Percentiles rank a stretch among this genome's conserved stretches.
These are phyloP conservation scores for Hansfordia pulvinata DNA, from an alignment of 2,329 filamentous ascomycete species.

Conservation along the genomic window DNA sequence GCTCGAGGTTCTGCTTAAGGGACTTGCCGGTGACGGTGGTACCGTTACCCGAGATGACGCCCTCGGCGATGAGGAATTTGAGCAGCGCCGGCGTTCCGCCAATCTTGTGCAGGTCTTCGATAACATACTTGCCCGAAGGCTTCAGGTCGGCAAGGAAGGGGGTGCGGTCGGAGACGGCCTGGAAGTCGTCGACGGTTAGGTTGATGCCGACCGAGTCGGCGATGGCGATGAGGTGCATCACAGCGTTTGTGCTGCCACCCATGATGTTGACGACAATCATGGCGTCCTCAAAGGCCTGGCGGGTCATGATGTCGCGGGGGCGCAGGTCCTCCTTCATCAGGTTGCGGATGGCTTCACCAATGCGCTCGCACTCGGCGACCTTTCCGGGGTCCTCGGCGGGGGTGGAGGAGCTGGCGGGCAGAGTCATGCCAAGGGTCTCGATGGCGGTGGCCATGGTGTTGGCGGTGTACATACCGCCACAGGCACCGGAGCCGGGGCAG, in stretches of 20 bases:
- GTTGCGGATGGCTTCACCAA: conserved; percentile 62
- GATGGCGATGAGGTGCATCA: conserved; percentile 74
- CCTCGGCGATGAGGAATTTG: conserved; percentile 75
- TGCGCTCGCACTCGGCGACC: conserved; percentile 55
- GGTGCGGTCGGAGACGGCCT: conserved; percentile 63
- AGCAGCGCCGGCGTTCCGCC: conserved; percentile 79
- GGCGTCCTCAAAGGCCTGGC: conserved; percentile 71
- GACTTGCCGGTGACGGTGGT: conserved; percentile 85
- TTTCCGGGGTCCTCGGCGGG: conserved; percentile 64
- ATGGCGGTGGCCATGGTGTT: conserved; percentile 68
- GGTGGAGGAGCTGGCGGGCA: conserved; percentile 72
- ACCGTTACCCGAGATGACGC: conserved; percentile 66
- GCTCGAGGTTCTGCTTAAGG: conserved; percentile 69
- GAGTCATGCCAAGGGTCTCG: conserved; percentile 61
- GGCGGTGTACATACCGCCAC: conserved; percentile 75
- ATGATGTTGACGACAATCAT: conserved; percentile 76
- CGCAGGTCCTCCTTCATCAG: conserved; percentile 65
- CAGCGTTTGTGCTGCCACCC: conserved; percentile 75
- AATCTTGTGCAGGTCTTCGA: conserved; percentile 73
- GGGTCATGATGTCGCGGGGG: conserved; percentile 66
- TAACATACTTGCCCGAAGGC: conserved; percentile 77
- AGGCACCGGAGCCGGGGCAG: conserved; percentile 72
- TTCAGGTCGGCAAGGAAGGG: conserved; percentile 75
- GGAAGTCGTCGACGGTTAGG: conserved; percentile 78
- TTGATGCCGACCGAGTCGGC: conserved; percentile 67